Percentiles rank a stretch among this genome's conserved stretches.
Evolutionary conservation across 23 red algal species (phyloP).

Genomic region (Chondrus crispus): DNA sequence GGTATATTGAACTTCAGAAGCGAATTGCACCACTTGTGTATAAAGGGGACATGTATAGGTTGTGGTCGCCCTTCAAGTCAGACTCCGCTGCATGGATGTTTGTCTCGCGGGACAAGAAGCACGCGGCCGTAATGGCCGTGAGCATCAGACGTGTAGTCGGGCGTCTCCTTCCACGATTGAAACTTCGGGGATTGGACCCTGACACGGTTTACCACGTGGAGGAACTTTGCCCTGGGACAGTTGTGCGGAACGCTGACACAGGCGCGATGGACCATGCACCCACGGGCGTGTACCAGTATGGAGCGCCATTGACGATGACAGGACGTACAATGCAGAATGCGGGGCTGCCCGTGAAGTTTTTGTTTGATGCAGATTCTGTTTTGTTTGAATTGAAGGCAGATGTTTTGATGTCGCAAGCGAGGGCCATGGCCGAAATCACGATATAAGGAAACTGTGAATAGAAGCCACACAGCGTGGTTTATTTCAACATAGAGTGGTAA

Average conservation of each 20-base stretch:
- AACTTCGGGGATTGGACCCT: constrained; percentile 61
- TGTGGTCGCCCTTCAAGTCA: constrained; percentile 89
- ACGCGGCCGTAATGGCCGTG: constrained; percentile 83
- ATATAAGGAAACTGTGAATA: too few species aligned
- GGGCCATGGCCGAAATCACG: too few species aligned
- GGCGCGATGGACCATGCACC: constrained; percentile 74
- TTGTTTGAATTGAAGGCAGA: constrained; percentile 45
- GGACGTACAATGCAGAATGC: constrained; percentile 63
- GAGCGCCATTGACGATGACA: constrained; percentile 29
- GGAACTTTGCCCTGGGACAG: constrained; percentile 81
- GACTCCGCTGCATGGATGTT: constrained; percentile 94
- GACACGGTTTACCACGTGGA: constrained; percentile 71
- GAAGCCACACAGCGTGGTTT: too few species aligned
- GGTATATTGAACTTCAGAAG: constrained; percentile 80
- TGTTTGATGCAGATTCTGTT: constrained; percentile 89
- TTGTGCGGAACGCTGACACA: constrained; percentile 81
- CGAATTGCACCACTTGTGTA: constrained; percentile 63
- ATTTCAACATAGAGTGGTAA: too few species aligned
- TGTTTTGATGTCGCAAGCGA: not conserved
- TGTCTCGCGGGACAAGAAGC: constrained; percentile 63
- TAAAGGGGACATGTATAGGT: constrained; percentile 81
- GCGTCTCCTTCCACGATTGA: constrained; percentile 77
- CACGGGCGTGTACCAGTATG: constrained; percentile 88
- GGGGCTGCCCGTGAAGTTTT: constrained; percentile 91
- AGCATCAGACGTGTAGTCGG: constrained; percentile 84